Base-by-base conservation (phyloP, 768 basidiomycete genomes). In the Strobilomyces confusus region DNA sequence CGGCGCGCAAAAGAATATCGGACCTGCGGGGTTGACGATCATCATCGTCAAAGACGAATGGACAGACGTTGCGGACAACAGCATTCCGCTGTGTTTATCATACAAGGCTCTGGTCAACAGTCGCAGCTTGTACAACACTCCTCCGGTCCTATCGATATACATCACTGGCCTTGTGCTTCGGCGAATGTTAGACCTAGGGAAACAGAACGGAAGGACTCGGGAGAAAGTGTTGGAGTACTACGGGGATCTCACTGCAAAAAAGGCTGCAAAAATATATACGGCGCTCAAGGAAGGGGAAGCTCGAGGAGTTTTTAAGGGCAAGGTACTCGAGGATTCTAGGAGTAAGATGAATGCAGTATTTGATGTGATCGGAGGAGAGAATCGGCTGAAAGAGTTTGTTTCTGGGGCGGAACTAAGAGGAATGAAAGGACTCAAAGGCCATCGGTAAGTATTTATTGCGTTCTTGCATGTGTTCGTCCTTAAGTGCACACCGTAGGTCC, bases 341-440 rank as follows among this genome's bases (percentile, higher is more conserved):
- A 98, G 95, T 70, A 89, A 89, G 84, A 98, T 98, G 95, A 99
- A 99, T 67, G 78, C 92, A 15, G 89, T 92, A 1, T 98, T 98
- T 70, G 80, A 82, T 49, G 74, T 95, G 13, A 58, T 82, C 13
- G 88, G 84, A 0, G 87, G 84, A 0, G 85, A 89, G n/a, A 87
- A 79, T 1, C 78, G 76, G 19, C 77, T 97, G 69, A 80, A 81
- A 62, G 71, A 74, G 61, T 98, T 98, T 69, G 67, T 98, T 58
- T 76, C 79, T 19, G 92, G 88, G 11, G 95, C 95, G 0, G 87
- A 92, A 64, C 76, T 75, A 60, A 75, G 69, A 52, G 91, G 89
- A 0, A 84, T 98, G 80, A 86, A 84, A 61, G 89, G 89, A 32
- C 72, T 97, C 51, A 95, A 92, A 69, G 97, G 97, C 1, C 97